Percentiles rank a stretch among this genome's conserved stretches.
These are phyloP conservation scores for Calcarisporium arbuscula DNA, from an alignment of 2,329 filamentous ascomycete species.

Conservation along the genomic window DNA sequence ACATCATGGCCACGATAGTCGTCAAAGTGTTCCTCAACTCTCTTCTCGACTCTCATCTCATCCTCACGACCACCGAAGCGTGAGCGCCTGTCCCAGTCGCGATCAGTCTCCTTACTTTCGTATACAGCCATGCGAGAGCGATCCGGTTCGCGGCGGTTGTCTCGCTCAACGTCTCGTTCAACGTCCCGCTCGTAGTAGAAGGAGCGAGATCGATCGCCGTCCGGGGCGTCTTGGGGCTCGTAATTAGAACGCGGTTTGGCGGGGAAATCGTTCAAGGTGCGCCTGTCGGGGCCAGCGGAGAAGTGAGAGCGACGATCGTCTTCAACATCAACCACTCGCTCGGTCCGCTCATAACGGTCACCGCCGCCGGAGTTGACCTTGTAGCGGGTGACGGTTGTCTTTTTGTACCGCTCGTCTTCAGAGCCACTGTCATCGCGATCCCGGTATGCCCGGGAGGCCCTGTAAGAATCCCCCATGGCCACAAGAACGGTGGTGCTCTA, in stretches of 20 bases:
- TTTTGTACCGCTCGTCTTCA: conserved; percentile 40
- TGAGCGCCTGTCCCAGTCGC: conserved; percentile 39
- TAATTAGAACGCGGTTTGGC: conserved; percentile 47
- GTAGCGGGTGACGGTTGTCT: conserved; percentile 46
- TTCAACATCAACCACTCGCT: conserved; percentile 35
- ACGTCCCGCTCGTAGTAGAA: conserved; percentile 40
- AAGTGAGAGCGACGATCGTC: conserved; percentile 40
- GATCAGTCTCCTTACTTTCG: conserved; percentile 33
- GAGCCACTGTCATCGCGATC: conserved; percentile 25
- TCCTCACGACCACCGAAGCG: conserved; percentile 37
- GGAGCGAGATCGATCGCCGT: conserved; percentile 30
- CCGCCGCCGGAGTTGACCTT: conserved; percentile 38
- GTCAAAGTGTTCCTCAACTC: conserved; percentile 43
- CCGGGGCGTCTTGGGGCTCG: conserved; percentile 34
- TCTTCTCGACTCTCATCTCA: conserved; percentile 49
- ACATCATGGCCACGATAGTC: conserved; percentile 41
- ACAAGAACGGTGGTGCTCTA: not conserved
- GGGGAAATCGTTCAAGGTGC: conserved; percentile 34
- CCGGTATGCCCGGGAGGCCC: conserved; percentile 27
- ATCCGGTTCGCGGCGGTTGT: conserved; percentile 18
- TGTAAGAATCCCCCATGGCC: conserved; percentile 28
- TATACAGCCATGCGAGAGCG: conserved; percentile 27
- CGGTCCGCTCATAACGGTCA: conserved; percentile 33
- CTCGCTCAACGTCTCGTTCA: no score
- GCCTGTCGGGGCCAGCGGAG: conserved; percentile 29